These are phyloP conservation scores for Coemansia sp. DNA, from an alignment of 192 early-diverging fungal species.

Conservation along the genomic window DNA sequence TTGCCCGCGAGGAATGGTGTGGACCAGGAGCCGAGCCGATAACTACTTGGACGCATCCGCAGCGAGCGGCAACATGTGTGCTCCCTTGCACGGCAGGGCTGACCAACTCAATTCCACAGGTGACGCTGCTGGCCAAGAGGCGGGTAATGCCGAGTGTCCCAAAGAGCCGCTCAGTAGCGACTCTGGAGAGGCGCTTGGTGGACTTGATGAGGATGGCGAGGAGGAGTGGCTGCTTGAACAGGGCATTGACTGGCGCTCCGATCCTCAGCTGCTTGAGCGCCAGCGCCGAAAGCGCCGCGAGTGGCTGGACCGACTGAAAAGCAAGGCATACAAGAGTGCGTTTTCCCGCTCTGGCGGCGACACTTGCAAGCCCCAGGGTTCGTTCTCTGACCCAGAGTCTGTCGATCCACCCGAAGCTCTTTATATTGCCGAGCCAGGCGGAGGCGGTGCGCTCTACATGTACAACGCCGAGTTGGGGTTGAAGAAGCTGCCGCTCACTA, in stretches of 20 bases:
- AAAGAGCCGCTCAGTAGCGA: not conserved
- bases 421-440: conserved; percentile 52
- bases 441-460: conserved; percentile 47
- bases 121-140: not conserved
- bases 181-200: not conserved
- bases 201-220: conserved; percentile 22
- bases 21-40: conserved; percentile 16
- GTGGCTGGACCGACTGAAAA: conserved; percentile 24
- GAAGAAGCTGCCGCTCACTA: conserved; percentile 64
- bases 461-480: conserved; percentile 38
- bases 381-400: conserved; percentile 1
- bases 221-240: conserved; percentile 54
- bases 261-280: conserved; percentile 35
- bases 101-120: not conserved
- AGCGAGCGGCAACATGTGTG: not conserved
- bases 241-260: conserved; percentile 51
- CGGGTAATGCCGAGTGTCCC: not conserved
- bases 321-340: not conserved
- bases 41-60: not conserved
- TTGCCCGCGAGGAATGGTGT: conserved; percentile 39
- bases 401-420: conserved; percentile 19
- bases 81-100: not conserved
- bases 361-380: not conserved
- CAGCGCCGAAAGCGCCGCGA: conserved; percentile 37
- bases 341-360: not conserved